A percentile compares a stretch with the other conserved stretches of the same genome.
Conservation (phyloP, 2,329 filamentous ascomycete genomes). For the Arthrobotrys pseudoclavata region DNA sequence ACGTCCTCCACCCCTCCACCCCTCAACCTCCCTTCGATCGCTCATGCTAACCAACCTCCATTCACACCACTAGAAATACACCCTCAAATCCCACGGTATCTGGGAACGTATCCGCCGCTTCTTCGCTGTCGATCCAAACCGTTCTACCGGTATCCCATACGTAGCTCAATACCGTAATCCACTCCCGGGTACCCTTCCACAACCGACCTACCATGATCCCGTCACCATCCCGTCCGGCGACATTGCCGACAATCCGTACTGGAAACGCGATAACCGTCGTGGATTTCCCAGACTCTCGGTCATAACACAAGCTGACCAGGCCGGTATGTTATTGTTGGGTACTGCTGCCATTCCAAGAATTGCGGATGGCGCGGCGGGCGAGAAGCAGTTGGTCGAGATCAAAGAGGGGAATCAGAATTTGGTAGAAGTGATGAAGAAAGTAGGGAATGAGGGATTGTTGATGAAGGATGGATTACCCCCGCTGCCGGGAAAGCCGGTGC, state of each 20-base stretch:
- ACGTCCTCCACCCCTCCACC: slow-evolving; percentile 57
- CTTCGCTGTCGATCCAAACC: slow-evolving; percentile 85
- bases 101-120: slow-evolving; percentile 86
- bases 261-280: slow-evolving; percentile 90
- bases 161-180: slow-evolving; percentile 94
- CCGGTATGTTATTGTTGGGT: slow-evolving; percentile 85
- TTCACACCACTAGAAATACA: slow-evolving; percentile 83
- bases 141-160: slow-evolving; percentile 90
- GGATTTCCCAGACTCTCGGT: slow-evolving; percentile 84
- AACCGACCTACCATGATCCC: slow-evolving; percentile 81
- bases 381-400: slow-evolving; percentile 80
- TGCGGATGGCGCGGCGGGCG: slow-evolving; percentile 81
- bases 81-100: slow-evolving; percentile 86
- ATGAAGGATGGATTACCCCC: slow-evolving; percentile 86
- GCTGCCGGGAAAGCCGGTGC: slow-evolving; percentile 76
- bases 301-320: slow-evolving; percentile 85
- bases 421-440: slow-evolving; percentile 79
- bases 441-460: slow-evolving; percentile 71
- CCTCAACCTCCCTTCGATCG: slow-evolving; percentile 51
- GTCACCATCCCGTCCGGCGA: slow-evolving; percentile 87
- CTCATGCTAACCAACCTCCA: slow-evolving; percentile 54
- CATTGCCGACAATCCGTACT: slow-evolving; percentile 93
- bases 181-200: slow-evolving; percentile 79
- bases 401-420: slow-evolving; percentile 81
- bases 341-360: slow-evolving; percentile 84